phyloP scores from a whole-genome alignment of 2,329 filamentous ascomycete genomes.

The Exophiala spinifera region DNA sequence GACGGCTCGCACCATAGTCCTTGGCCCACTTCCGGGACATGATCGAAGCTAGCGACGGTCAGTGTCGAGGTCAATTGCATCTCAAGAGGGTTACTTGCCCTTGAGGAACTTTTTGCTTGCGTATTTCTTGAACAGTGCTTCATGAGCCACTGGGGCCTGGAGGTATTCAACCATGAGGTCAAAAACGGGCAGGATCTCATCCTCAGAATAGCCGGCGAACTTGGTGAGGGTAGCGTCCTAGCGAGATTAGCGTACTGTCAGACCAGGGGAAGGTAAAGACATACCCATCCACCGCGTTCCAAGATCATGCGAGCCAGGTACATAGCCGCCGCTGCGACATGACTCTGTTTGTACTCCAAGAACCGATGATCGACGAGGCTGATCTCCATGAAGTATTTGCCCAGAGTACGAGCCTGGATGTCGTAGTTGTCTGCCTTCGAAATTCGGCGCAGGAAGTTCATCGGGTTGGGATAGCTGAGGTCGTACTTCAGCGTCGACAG shows the following conservation, averaged over 20 bases:
- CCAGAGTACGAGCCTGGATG: conserved; percentile 92
- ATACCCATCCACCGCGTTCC: conserved; percentile 86
- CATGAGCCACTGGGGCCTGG: conserved; percentile 81
- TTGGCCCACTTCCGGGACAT: conserved; percentile 91
- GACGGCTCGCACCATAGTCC: conserved; percentile 52
- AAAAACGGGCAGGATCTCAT: conserved; percentile 89
- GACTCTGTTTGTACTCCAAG: conserved; percentile 83
- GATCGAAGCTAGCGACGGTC: conserved; percentile 67
- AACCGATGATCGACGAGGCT: conserved; percentile 93
- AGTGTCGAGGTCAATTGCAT: conserved; percentile 26
- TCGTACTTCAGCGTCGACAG: conserved; percentile 91
- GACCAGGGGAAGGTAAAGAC: conserved; percentile 34
- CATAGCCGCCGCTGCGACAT: conserved; percentile 89
- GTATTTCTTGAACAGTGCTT: conserved; percentile 99
- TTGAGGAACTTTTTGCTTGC: conserved; percentile 99
- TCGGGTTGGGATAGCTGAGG: conserved; percentile 96
- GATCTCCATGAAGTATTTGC: conserved; percentile 97
- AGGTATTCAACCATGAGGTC: conserved; percentile 96
- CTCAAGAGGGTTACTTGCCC: conserved; percentile 57
- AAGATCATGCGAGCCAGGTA: conserved; percentile 88
- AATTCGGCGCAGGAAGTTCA: conserved; percentile 98
- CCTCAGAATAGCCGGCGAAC: conserved; percentile 90
- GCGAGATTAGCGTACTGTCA: conserved; percentile 23
- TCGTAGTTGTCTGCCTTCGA: conserved; percentile 99
- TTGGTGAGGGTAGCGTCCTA: conserved; percentile 81